Base-by-base conservation (phyloP, 2,329 filamentous ascomycete species). In the Botrytis hyacinthi region DNA sequence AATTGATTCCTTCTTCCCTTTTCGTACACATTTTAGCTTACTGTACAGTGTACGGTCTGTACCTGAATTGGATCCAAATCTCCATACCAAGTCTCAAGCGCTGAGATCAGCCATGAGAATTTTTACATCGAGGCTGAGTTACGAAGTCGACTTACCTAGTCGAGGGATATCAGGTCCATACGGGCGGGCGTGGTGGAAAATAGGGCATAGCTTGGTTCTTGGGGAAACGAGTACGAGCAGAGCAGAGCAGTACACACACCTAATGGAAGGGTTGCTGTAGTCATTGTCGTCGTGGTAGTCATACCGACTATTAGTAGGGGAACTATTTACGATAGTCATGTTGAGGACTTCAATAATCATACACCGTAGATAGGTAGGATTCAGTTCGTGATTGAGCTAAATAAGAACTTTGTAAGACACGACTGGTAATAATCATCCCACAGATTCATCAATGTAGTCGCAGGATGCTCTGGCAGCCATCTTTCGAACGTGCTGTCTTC, bases 21-120 rank as follows among this genome's bases (percentile, higher is more conserved):
- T n/a, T n/a, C n/a, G n/a, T 10, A 22, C 32, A 54, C 46, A 40
- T 35, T 29, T 54, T 54, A 18, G 35, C 16, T 42, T 26, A 42
- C 35, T 2, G 65, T 42, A 4, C 65, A 26, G 12, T 8, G 65
- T 42, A 14, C 65, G 48, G 26, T 51, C 26, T n/a, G 48, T 51
- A n/a, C 26, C 65, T 68, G 65, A 37, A 68, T 57, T 22, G 46
- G 48, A 22, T 26, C 46, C 12, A 29, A 40, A 26, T 54, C 44
- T 14, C 4, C 63, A 54, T 42, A 54, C 65, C 65, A 54, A 68
- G 65, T 54, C 65, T n/a, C 65, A 67, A 67, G 32, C 16, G 65
- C 65, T 26, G 65, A 68, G 48, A 32, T 68, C 46, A 57, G 65
- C 48, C 26, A 54, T 42, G 22, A 26, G 37, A 54, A 3, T 40